Conservation (phyloP, 179 eudicot genomes). For the Sideroxylon spinosum region DNA sequence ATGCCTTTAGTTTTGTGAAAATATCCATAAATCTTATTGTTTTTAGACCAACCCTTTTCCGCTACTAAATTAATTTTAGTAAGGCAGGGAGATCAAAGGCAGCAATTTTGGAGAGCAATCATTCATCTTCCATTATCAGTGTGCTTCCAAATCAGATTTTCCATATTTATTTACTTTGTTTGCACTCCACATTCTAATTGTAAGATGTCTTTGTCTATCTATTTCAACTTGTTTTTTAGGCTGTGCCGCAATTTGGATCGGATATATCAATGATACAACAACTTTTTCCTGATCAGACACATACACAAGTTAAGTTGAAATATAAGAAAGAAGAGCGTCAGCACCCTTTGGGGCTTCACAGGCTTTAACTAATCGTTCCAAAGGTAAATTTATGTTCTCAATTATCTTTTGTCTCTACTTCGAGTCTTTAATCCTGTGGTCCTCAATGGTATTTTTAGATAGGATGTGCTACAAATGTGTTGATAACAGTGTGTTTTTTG, state of each 20-base stretch:
- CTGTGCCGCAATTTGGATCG: conserved; percentile 68
- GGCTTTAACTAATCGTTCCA: conserved; percentile 50
- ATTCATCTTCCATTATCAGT: not conserved
- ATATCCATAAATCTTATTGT: no score
- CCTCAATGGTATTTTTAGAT: not conserved
- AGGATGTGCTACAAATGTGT: not conserved
- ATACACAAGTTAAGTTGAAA: conserved; percentile 62
- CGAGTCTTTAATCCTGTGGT: not conserved
- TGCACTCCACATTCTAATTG: not conserved
- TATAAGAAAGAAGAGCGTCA: conserved; percentile 78
- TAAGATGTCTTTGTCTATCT: conserved; percentile 3
- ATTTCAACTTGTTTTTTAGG: conserved; percentile 33
- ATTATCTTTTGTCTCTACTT: not conserved
- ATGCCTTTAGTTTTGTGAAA: no score
- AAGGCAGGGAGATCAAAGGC: not conserved
- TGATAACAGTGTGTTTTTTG: not conserved
- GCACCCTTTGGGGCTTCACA: conserved; percentile 65
- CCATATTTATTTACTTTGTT: not conserved
- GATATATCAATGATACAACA: conserved; percentile 74
- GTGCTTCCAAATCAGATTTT: not conserved
- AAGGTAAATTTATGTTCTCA: conserved; percentile 32
- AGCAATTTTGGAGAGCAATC: not conserved
- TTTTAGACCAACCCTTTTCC: no score
- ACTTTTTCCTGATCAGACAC: conserved; percentile 72
- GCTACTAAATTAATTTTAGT: not conserved